Conservation (phyloP, 1,284 basidiomycete species). For the Ceratobasidium sp. region DNA sequence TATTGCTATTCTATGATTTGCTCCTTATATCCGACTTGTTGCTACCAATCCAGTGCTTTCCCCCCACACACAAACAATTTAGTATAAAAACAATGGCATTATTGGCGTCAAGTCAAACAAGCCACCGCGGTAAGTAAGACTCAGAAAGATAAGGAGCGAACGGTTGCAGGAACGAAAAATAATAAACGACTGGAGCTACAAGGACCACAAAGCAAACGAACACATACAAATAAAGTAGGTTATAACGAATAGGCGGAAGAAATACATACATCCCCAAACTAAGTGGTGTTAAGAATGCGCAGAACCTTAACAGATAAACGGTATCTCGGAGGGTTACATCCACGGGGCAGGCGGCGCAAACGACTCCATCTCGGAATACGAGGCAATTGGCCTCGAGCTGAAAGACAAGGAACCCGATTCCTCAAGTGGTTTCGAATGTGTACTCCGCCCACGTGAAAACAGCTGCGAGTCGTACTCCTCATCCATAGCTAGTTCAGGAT, state of each 20-base stretch:
- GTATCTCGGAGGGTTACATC: conserved; percentile 34
- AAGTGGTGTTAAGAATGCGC: conserved; percentile 1
- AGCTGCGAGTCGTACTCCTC: conserved; percentile 16
- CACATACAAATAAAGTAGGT: conserved; percentile 44
- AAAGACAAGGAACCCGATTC: not conserved
- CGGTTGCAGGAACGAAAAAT: conserved; percentile 13
- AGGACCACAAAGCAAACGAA: conserved; percentile 18
- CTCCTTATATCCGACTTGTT: conserved; percentile 35
- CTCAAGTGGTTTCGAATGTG: conserved; percentile 38
- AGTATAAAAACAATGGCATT: conserved; percentile 32
- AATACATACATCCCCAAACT: conserved; percentile 27
- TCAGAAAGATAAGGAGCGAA: conserved; percentile 28
- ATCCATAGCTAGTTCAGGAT: conserved; percentile 37
- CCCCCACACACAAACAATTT: not conserved
- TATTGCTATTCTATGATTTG: conserved; percentile 41
- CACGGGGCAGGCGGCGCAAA: conserved; percentile 35
- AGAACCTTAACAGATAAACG: conserved; percentile 28
- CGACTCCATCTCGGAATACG: conserved; percentile 9
- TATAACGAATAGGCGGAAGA: conserved; percentile 19
- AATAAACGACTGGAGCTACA: conserved; percentile 45
- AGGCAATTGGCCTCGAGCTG: not conserved
- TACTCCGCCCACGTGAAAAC: conserved; percentile 33
- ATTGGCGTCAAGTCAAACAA: conserved; percentile 38
- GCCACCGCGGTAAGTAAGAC: conserved; percentile 26
- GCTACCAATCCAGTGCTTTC: conserved; percentile 29